Conservation (phyloP, 176 grass and related monocot genomes). For the Musa itinerans region DNA sequence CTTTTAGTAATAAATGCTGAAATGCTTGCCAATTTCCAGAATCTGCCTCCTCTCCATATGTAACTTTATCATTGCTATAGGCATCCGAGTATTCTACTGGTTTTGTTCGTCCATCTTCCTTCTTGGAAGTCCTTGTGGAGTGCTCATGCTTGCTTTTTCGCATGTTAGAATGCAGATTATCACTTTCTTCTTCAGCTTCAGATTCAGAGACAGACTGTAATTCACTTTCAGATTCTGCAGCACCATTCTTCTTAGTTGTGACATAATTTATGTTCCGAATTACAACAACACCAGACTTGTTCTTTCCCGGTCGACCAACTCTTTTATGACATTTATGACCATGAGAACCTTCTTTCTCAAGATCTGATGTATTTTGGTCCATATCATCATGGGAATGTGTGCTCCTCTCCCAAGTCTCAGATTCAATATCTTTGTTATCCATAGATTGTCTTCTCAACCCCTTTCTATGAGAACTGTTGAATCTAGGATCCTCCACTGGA, state of each 20-base stretch:
- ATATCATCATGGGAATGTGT: constrained; percentile 26
- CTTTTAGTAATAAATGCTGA: constrained; percentile 75
- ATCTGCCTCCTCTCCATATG: constrained; percentile 33
- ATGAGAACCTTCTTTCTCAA: constrained; percentile 35
- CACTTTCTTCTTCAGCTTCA: constrained; percentile 20
- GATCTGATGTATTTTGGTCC: constrained; percentile 35
- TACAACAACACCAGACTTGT: constrained; percentile 61
- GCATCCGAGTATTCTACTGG: constrained; percentile 36
- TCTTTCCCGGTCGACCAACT: constrained; percentile 49
- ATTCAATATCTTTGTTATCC: constrained; percentile 40
- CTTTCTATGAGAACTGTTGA: constrained; percentile 39
- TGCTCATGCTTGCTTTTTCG: constrained; percentile 37
- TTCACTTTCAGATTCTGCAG: constrained; percentile 36
- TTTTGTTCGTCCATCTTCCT: constrained; percentile 37
- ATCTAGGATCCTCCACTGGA: constrained; percentile 49
- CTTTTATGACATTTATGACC: constrained; percentile 62
- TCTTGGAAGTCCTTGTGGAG: constrained; percentile 40
- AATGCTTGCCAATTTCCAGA: constrained; percentile 90
- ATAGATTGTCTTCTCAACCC: constrained; percentile 48
- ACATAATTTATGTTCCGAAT: constrained; percentile 81
- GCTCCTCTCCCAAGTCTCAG: constrained; percentile 28
- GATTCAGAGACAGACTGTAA: constrained; percentile 49
- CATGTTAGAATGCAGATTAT: background rate
- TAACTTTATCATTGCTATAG: constrained; percentile 36
- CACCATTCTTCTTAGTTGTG: constrained; percentile 47